Percentiles rank a stretch among this genome's conserved stretches.
These are phyloP conservation scores for Paraphaeosphaeria minitans DNA, from an alignment of 2,329 filamentous ascomycete species.

Conservation along the genomic window DNA sequence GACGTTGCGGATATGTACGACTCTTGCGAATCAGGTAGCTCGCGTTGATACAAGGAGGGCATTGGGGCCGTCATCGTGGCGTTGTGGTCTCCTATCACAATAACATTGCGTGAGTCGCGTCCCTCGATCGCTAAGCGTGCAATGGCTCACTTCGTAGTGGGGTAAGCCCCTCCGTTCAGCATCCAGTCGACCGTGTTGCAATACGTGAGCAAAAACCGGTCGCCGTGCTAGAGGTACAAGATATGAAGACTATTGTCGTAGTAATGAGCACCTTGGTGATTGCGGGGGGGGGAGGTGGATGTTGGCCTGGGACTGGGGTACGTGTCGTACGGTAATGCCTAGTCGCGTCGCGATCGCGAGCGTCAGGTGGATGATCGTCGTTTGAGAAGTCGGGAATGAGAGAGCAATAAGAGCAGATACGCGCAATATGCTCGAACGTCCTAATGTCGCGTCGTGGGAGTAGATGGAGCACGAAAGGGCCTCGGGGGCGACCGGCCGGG, in stretches of 20 bases:
- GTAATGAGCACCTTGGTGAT: constrained; percentile 15
- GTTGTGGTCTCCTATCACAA: constrained; percentile 22
- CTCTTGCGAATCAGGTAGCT: constrained; percentile 39
- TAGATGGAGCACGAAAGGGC: constrained; percentile 6
- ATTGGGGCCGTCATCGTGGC: constrained; percentile 18
- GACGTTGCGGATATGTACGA: constrained; percentile 40
- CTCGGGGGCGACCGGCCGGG: background rate
- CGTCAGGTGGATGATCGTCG: constrained; percentile 9
- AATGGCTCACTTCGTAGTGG: no score
- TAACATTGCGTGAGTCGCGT: constrained; percentile 27
- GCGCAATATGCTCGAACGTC: constrained; percentile 2
- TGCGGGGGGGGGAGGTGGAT: constrained; percentile 18
- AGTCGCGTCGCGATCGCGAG: constrained; percentile 27
- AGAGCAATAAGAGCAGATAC: background rate
- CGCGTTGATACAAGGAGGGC: constrained; percentile 17
- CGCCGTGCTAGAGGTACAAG: constrained; percentile 1
- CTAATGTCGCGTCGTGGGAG: constrained; percentile 14
- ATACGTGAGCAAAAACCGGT: constrained; percentile 7
- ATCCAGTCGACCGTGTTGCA: constrained; percentile 10
- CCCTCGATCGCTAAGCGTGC: constrained; percentile 10
- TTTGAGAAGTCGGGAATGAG: constrained; percentile 1
- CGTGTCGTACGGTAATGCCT: constrained; percentile 19
- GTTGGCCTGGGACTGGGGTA: constrained; percentile 15
- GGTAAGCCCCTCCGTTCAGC: no score
- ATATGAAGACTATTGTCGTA: background rate